Evolutionary conservation across 2,329 filamentous ascomycete genomes (phyloP), one percentile per base, ranked within the genome.

Genomic region (Alternaria postmessia): DNA sequence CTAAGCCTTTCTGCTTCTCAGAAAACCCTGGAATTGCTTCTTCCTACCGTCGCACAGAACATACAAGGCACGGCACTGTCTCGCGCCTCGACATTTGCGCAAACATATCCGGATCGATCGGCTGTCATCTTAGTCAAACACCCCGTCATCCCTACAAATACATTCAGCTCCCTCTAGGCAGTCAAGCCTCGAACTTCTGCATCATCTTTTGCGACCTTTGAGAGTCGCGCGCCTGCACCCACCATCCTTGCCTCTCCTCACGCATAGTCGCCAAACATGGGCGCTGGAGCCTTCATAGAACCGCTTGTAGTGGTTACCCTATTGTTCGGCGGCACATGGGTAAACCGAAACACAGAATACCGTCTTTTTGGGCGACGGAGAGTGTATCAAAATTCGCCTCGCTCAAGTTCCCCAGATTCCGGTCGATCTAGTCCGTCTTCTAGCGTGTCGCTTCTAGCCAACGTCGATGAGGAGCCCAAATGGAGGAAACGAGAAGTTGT

Each of bases 241-340:
- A 26, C 30, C 14, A 38, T 16, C 26, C 16, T 12, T 20, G 32
- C 22, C 36, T 51, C 20, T 47, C 24, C 20, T 47, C 24, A 46
- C 22, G 28, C 51, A 56, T 44, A 52, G 11, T 55, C 56, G 54
- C 38, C 52, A 46, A 73, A 11, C 59, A 87, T 87, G 85, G 86
- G 85, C 36, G 79, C 81, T 44, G 86, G 87, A 43, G 84, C 85
- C 16, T 80, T 88, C 61, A 77, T 88, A 55, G 88, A 90, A 68
- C 88, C 87, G n/a, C 77, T 88, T 14, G 81, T 88, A 3, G 87
- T 90, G 32, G 78, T 89, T 53, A 80, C 82, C 22, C 80, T 90
- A 24, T 82, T 90, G 14, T 83, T 87, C 59, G 85, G 85, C 57
- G 87, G 88, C 26, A 88, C 87, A 16, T 86, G 86, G 81, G 82